phyloP scores from a whole-genome alignment of 805 yeast genomes.

The Wickerhamiella parazyma region DNA sequence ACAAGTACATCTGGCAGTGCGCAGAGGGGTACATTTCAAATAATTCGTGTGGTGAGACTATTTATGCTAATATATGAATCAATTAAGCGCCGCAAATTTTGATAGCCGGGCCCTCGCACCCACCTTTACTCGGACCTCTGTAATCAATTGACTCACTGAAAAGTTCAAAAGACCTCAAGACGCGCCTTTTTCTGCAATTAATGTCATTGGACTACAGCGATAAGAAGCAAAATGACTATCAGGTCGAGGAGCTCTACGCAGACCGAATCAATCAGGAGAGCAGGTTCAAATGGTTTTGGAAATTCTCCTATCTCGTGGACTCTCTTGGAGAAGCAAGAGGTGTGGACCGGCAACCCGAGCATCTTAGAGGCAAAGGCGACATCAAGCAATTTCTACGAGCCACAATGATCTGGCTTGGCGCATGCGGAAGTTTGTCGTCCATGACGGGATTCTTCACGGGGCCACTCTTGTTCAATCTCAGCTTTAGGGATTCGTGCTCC shows the following conservation, averaged over 20 bases:
- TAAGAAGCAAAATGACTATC: constrained; percentile 10
- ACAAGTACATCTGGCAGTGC: constrained; percentile 54
- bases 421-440: constrained; percentile 78
- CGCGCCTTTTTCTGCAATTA: neutral
- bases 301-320: constrained; percentile 29
- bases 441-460: constrained; percentile 76
- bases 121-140: neutral
- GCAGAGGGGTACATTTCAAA: constrained; percentile 25
- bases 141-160: neutral
- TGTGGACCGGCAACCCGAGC: constrained; percentile 57
- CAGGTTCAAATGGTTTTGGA: constrained; percentile 18
- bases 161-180: neutral
- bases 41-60: constrained; percentile 18
- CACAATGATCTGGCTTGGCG: constrained; percentile 69
- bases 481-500: constrained; percentile 48
- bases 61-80: neutral
- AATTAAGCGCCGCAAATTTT: no score
- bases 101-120: no score
- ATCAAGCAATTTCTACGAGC: constrained; percentile 28
- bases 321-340: constrained; percentile 60
- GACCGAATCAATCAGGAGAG: constrained; percentile 12
- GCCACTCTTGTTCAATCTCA: constrained; percentile 54
- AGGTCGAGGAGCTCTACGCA: constrained; percentile 13
- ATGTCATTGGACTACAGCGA: neutral
- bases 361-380: constrained; percentile 34